Evolutionary conservation across 163 green algal genomes (phyloP), one percentile per base, ranked within the genome.

Genomic region (Chlamydomonas reinhardtii): DNA sequence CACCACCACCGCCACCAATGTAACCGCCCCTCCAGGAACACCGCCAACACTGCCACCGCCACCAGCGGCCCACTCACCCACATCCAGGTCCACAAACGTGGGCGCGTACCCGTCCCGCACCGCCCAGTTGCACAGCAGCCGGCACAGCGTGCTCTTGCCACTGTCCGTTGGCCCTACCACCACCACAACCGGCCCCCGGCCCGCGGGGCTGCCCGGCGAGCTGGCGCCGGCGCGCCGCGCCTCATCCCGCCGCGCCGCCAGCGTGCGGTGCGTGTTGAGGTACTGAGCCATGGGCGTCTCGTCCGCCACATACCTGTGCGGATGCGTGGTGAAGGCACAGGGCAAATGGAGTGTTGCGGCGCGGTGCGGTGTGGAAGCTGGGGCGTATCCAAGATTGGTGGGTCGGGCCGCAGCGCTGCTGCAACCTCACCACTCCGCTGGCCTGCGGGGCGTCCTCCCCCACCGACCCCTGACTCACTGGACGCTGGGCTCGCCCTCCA

Each of bases 271-370:
- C 27, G 94, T 76, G 81, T 98, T 98, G 43, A 97, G 31, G 89
- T 99, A 99, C 9, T 84, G 65, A 4, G 92, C 29, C 94, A 98
- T 99, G 34, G 96, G 96, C 3, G 97, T 99, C 35, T 99, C 96
- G 20, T 95, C 92, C 2, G 94, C 94, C 14, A 91, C 83, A 89
- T 99, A 99, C 61, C 92, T 96, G 25, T 22, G 62, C 27, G 62
- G 25, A 9, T 24, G n/a, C n/a, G n/a, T 15, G 27, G 56, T 14
- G n/a, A n/a, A 64, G 56, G 17, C 19, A 12, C 19, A 25, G 11
- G 19, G 59, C 22, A 29, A 4, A 15, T 19, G 17, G 14, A 31
- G 59, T 4, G 59, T 19, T 66, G 59, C 24, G 59, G 59, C 56
- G 56, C 19, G 56, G 5, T 64, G 19, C 17, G 56, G 56, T 29